These are phyloP conservation scores for Punctularia strigosozonata DNA, from an alignment of 768 basidiomycete species.

Conservation along the genomic window DNA sequence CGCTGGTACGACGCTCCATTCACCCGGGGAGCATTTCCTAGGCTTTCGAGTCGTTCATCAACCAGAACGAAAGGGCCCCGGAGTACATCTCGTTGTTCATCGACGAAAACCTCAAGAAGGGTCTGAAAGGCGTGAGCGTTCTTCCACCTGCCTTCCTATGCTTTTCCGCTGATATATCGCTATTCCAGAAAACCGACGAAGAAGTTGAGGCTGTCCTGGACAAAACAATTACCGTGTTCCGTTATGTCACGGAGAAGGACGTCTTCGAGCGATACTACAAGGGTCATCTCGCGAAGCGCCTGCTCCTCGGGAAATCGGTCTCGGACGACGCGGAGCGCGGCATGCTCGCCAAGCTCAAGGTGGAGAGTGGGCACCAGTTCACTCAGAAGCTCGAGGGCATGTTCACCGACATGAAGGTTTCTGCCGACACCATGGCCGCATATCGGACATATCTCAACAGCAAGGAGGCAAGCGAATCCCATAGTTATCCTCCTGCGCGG, in stretches of 20 bases:
- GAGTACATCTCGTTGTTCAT: slow-evolving; percentile 96
- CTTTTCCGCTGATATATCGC: slow-evolving; percentile 1
- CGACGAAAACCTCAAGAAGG: slow-evolving; percentile 91
- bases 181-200: slow-evolving; percentile 75
- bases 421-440: slow-evolving; percentile 65
- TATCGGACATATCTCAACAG: no score
- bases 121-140: slow-evolving; percentile 76
- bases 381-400: slow-evolving; percentile 97
- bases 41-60: slow-evolving; percentile 92
- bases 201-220: slow-evolving; percentile 87
- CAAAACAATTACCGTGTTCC: slow-evolving; percentile 93
- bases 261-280: slow-evolving; percentile 98
- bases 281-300: slow-evolving; percentile 84
- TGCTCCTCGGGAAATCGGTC: slow-evolving; percentile 76
- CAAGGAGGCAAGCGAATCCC: no score
- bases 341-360: slow-evolving; percentile 94
- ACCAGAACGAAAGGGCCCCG: slow-evolving; percentile 74
- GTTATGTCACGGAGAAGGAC: slow-evolving; percentile 91
- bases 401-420: slow-evolving; percentile 95
- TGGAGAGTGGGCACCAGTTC: slow-evolving; percentile 94
- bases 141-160: not conserved
- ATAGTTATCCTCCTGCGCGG: no score
- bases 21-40: slow-evolving; percentile 18
- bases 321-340: slow-evolving; percentile 97
- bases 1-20: not conserved